A percentile compares a stretch with the other conserved stretches of the same genome.
Evolutionary conservation across 2,329 filamentous ascomycete species (phyloP).

Genomic region (Alternaria infectoria): DNA sequence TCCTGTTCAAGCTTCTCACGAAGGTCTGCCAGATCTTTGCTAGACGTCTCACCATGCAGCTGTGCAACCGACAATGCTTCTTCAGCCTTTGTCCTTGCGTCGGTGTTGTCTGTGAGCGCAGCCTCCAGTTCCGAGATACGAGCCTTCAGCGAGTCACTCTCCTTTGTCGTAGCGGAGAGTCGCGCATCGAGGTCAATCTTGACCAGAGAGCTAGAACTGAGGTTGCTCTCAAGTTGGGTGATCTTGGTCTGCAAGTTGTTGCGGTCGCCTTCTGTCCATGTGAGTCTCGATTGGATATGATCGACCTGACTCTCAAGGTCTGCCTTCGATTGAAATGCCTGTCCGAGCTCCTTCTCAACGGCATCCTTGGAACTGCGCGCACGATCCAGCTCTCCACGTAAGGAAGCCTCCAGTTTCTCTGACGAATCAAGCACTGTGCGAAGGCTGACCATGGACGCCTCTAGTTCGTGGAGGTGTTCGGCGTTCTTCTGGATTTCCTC

Average conservation of each 20-base stretch:
- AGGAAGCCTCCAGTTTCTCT: constrained; percentile 17
- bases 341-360: constrained; percentile 15
- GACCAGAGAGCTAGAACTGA: constrained; percentile 3
- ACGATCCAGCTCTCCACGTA: constrained; percentile 22
- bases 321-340: constrained; percentile 9
- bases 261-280: constrained; percentile 7
- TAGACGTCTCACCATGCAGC: constrained; percentile 14
- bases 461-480: constrained; percentile 31
- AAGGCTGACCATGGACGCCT: constrained; percentile 25
- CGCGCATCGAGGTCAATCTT: constrained; percentile 11
- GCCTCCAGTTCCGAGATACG: constrained; percentile 22
- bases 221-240: constrained; percentile 12
- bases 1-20: constrained; percentile 9
- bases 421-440: constrained; percentile 21
- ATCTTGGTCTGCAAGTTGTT: constrained; percentile 10
- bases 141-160: constrained; percentile 16
- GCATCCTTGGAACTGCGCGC: constrained; percentile 17
- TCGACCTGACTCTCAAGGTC: constrained; percentile 18
- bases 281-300: constrained; percentile 5
- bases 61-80: constrained; percentile 10
- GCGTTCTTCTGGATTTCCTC: constrained; percentile 20
- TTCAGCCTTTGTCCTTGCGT: constrained; percentile 14
- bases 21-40: constrained; percentile 14
- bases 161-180: constrained; percentile 14
- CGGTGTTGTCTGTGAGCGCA: constrained; percentile 2